Conservation (phyloP, 1,139 yeast species). For the Schizosaccharomyces versatilis region DNA sequence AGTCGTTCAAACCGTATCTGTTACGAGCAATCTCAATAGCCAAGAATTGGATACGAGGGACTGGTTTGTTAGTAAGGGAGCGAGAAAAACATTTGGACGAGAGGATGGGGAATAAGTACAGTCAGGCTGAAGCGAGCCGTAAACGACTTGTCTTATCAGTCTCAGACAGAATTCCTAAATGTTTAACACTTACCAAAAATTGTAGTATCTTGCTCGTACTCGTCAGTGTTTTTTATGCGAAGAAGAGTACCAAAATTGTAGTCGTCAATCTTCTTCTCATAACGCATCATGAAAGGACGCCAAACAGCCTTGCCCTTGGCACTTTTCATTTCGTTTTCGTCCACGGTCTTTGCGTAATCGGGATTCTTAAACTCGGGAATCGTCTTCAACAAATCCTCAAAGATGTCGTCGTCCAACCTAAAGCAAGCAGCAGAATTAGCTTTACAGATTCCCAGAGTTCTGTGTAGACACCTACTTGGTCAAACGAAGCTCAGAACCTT, state of each 20-base stretch:
- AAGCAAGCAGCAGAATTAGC: constrained; percentile 3
- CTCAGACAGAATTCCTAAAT: neutral
- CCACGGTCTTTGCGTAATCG: constrained; percentile 32
- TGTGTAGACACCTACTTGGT: constrained; percentile 3
- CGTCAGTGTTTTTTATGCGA: constrained; percentile 45
- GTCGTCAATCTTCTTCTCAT: constrained; percentile 43
- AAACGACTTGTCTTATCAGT: no score
- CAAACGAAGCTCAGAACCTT: constrained; percentile 44
- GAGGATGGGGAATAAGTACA: no score
- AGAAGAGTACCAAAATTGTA: constrained; percentile 87
- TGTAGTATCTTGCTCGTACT: constrained; percentile 65
- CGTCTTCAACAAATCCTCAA: constrained; percentile 37
- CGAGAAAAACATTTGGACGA: neutral
- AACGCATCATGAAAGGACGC: constrained; percentile 70
- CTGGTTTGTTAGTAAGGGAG: constrained; percentile 6
- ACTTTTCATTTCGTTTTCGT: constrained; percentile 68
- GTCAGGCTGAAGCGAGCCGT: no score
- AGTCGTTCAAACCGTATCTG: constrained; percentile 72
- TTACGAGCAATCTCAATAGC: constrained; percentile 91
- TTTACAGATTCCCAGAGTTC: neutral
- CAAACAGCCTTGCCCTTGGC: constrained; percentile 64
- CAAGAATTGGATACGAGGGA: constrained; percentile 30
- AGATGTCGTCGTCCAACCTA: constrained; percentile 52
- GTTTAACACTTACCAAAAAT: constrained; percentile 33
- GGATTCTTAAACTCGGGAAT: constrained; percentile 64